Evolutionary conservation across 2,329 filamentous ascomycete species (phyloP).

Genomic region (Aspergillus tubingensis): DNA sequence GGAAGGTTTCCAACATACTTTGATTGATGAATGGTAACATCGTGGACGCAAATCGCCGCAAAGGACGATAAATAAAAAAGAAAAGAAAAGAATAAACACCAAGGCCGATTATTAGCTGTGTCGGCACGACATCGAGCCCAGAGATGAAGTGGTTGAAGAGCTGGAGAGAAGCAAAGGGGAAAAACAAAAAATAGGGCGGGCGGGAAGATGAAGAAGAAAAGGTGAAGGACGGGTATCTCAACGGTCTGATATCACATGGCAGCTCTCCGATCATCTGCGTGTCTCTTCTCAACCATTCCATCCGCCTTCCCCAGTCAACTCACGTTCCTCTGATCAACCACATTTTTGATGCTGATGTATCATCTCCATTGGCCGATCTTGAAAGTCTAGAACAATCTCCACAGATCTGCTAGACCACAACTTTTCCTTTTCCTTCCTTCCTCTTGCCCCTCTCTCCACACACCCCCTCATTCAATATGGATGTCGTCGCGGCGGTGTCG

Average conservation of each 20-base stretch:
- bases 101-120: background rate
- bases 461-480: conserved; percentile 63
- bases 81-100: conserved; percentile 5
- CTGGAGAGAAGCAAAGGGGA: background rate
- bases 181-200: conserved; percentile 1
- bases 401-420: background rate
- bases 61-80: conserved; percentile 5
- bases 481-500: conserved; percentile 87
- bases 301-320: background rate
- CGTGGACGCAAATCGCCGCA: conserved; percentile 17
- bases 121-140: conserved; percentile 3
- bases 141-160: conserved; percentile 1
- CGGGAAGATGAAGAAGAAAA: conserved; percentile 5
- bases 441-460: background rate
- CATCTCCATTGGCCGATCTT: background rate
- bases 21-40: conserved; percentile 68
- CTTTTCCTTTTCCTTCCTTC: conserved; percentile 2
- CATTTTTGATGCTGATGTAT: too few relatives aligned
- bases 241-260: conserved; percentile 13
- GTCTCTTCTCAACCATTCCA: background rate
- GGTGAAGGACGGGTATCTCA: background rate
- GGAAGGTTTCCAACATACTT: conserved; percentile 44
- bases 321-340: background rate
- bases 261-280: background rate
- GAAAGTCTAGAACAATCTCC: background rate